These are phyloP conservation scores for Ceratobasidium sp. DNA, from an alignment of 1,284 basidiomycete genomes.

Conservation along the genomic window DNA sequence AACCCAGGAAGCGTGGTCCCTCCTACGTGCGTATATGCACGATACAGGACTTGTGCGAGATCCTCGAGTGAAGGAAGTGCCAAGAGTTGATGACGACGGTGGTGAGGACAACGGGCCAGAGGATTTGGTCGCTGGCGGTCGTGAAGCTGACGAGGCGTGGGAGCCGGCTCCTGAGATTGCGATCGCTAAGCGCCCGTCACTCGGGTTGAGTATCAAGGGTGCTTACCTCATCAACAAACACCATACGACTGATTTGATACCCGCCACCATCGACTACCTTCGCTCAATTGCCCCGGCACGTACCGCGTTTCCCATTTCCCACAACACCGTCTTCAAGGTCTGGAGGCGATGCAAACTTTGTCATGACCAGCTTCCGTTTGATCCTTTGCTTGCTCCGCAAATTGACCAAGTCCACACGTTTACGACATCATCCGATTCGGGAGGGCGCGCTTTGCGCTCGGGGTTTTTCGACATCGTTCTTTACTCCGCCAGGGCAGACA, in stretches of 20 bases:
- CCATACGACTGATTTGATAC: neutral
- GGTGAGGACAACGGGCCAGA: neutral
- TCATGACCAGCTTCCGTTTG: neutral
- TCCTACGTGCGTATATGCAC: neutral
- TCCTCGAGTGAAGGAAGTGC: neutral
- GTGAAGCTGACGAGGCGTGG: neutral
- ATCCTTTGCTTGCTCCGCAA: neutral
- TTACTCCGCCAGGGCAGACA: neutral
- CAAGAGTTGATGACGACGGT: neutral
- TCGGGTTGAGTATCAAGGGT: neutral
- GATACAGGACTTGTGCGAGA: neutral
- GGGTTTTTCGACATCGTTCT: neutral
- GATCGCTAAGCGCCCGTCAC: conserved; percentile 11
- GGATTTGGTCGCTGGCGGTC: neutral
- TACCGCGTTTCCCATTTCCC: neutral
- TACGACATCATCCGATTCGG: neutral
- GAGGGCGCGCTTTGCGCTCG: neutral
- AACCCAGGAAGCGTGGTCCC: neutral
- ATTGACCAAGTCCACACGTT: neutral
- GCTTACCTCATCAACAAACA: neutral
- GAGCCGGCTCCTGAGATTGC: neutral
- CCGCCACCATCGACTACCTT: neutral
- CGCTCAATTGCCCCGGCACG: neutral
- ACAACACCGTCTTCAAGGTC: neutral
- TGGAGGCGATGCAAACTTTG: conserved; percentile 2